These are phyloP conservation scores for Colletotrichum costaricense DNA, from an alignment of 2,329 filamentous ascomycete genomes.

Conservation along the genomic window DNA sequence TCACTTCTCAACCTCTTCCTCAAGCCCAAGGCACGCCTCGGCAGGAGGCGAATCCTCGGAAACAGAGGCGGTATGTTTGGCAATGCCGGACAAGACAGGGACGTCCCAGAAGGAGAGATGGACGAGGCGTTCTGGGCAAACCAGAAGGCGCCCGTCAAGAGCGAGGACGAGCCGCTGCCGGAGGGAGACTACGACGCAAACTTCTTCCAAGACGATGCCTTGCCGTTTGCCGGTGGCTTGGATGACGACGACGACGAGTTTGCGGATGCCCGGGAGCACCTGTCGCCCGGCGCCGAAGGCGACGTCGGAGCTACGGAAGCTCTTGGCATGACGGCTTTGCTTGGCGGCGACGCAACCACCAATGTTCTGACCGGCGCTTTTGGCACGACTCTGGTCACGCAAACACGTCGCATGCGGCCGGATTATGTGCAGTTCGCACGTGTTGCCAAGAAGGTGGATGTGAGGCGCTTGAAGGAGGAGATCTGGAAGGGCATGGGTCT, in stretches of 20 bases:
- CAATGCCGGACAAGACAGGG: slow-evolving; percentile 56
- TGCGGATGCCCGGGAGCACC: slow-evolving; percentile 83
- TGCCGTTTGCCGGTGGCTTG: slow-evolving; percentile 73
- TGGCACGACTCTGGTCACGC: slow-evolving; percentile 75
- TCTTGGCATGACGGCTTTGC: slow-evolving; percentile 60
- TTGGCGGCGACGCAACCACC: slow-evolving; percentile 62
- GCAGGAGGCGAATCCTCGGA: slow-evolving; percentile 69
- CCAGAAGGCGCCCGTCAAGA: slow-evolving; percentile 65
- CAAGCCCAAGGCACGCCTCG: slow-evolving; percentile 90
- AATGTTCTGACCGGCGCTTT: slow-evolving; percentile 62
- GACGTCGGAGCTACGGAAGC: slow-evolving; percentile 58
- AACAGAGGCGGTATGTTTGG: slow-evolving; percentile 55
- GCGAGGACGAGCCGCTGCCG: slow-evolving; percentile 65
- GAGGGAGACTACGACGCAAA: slow-evolving; percentile 93
- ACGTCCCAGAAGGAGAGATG: slow-evolving; percentile 79
- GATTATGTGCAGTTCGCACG: slow-evolving; percentile 79
- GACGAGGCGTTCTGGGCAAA: slow-evolving; percentile 97
- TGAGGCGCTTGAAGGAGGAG: slow-evolving; percentile 75
- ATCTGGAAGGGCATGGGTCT: slow-evolving; percentile 75
- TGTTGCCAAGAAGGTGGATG: slow-evolving; percentile 78
- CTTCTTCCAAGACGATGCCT: slow-evolving; percentile 92
- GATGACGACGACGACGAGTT: slow-evolving; percentile 77
- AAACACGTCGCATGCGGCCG: slow-evolving; percentile 70
- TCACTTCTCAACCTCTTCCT: slow-evolving; percentile 91
- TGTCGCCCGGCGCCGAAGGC: slow-evolving; percentile 73